phyloP scores from a whole-genome alignment of 345 rosid genomes.

The Excoecaria agallocha region DNA sequence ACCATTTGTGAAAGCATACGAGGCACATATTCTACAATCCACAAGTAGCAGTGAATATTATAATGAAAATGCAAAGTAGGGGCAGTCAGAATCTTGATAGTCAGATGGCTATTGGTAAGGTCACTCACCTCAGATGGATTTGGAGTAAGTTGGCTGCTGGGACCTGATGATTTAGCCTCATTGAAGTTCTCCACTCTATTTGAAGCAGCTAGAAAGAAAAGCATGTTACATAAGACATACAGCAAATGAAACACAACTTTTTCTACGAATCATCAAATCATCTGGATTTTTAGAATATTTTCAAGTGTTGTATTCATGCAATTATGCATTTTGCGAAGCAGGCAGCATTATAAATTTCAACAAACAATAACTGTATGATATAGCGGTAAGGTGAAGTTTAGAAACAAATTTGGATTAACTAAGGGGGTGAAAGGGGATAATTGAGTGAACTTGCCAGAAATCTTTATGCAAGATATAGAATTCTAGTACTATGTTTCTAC shows the following conservation, averaged over 20 bases:
- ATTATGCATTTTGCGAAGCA: neutral
- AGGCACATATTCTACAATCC: neutral
- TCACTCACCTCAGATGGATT: conserved; percentile 54
- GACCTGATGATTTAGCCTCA: conserved; percentile 37
- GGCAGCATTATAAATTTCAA: neutral
- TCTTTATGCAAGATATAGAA: neutral
- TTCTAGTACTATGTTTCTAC: neutral
- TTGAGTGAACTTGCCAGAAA: neutral
- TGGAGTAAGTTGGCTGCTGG: conserved; percentile 52
- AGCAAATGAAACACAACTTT: neutral
- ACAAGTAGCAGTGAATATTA: neutral
- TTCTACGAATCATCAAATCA: conserved; percentile 1
- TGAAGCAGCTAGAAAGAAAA: conserved; percentile 28
- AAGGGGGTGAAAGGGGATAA: neutral
- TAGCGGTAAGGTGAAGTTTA: neutral
- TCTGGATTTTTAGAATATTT: neutral
- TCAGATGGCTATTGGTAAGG: neutral
- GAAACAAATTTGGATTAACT: neutral
- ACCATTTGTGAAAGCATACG: too few species aligned
- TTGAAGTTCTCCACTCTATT: conserved; percentile 27
- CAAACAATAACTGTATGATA: neutral
- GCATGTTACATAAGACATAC: neutral
- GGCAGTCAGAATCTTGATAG: conserved; percentile 1
- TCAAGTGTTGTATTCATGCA: neutral
- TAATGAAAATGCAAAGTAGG: neutral